phyloP scores from a whole-genome alignment of 2,329 filamentous ascomycete genomes.

The Didymellaceae sp. region DNA sequence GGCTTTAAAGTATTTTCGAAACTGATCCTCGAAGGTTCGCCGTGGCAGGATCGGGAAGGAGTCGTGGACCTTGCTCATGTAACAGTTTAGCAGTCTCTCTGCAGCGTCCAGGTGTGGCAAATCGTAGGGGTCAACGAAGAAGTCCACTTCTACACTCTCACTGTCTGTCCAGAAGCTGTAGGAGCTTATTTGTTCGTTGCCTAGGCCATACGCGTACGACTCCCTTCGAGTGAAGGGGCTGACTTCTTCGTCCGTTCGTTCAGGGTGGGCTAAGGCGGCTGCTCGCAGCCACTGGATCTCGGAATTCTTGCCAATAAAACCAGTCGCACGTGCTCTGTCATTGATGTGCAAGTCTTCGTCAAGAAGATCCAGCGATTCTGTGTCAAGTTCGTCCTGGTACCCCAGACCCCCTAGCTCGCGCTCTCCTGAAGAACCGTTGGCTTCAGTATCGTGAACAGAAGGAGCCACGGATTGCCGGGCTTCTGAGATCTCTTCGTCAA shows the following conservation, averaged over 20 bases:
- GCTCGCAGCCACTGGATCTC: constrained; percentile 44
- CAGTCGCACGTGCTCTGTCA: constrained; percentile 36
- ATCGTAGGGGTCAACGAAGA: constrained; percentile 39
- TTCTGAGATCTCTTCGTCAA: constrained; percentile 38
- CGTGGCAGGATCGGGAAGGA: constrained; percentile 48
- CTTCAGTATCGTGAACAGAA: constrained; percentile 29
- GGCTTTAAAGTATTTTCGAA: constrained; percentile 39
- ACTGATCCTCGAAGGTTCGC: constrained; percentile 43
- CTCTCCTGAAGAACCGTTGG: constrained; percentile 20
- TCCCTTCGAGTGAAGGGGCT: constrained; percentile 8
- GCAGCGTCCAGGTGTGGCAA: constrained; percentile 42
- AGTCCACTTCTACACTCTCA: constrained; percentile 32
- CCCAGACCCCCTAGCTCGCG: constrained; percentile 14
- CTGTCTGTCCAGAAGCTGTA: constrained; percentile 46
- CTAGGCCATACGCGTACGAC: constrained; percentile 8
- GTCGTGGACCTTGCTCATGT: constrained; percentile 49
- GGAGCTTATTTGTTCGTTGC: constrained; percentile 38
- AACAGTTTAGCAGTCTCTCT: constrained; percentile 44
- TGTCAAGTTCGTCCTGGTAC: constrained; percentile 23
- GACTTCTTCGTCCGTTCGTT: constrained; percentile 23
- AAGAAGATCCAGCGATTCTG: constrained; percentile 31
- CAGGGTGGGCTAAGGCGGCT: constrained; percentile 29
- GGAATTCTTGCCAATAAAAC: constrained; percentile 44
- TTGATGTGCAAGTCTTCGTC: constrained; percentile 39
- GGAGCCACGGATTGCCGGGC: constrained; percentile 18